Evolutionary conservation across 495 filamentous ascomycete species (phyloP).

Genomic region (Aspergillus steynii): DNA sequence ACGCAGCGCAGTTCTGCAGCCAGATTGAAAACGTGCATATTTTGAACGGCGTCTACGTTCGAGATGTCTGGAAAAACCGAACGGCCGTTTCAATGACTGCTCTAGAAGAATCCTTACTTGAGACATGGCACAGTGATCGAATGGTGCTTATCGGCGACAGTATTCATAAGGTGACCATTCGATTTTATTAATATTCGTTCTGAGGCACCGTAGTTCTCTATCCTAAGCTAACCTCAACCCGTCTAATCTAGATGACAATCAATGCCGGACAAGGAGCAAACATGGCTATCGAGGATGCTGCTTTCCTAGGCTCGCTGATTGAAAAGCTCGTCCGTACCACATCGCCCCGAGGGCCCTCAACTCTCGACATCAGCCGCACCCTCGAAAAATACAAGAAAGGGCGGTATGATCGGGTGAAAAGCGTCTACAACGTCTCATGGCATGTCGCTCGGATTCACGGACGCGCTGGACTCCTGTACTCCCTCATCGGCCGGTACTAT

Average conservation of each 20-base stretch:
- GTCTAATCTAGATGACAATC: conserved; percentile 23
- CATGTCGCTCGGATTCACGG: conserved; percentile 18
- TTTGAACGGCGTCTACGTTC: conserved; percentile 18
- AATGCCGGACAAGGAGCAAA: conserved; percentile 34
- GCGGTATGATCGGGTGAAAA: conserved; percentile 13
- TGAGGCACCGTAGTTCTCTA: not conserved
- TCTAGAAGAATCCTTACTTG: conserved; percentile 26
- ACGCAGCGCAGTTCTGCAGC: conserved; percentile 12
- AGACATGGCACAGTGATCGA: conserved; percentile 24
- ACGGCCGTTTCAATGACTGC: conserved; percentile 22
- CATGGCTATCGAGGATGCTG: conserved; percentile 30
- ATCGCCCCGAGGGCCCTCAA: not conserved
- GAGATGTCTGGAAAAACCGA: conserved; percentile 22
- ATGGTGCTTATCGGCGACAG: conserved; percentile 30
- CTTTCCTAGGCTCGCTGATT: conserved; percentile 17
- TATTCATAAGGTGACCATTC: conserved; percentile 26
- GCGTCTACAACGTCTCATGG: conserved; percentile 15
- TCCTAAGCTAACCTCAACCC: not conserved
- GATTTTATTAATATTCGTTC: not conserved
- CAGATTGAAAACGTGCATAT: conserved; percentile 12
- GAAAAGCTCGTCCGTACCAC: conserved; percentile 1
- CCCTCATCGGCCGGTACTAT: conserved; percentile 18
- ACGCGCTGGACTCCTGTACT: conserved; percentile 13
- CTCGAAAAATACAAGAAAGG: conserved; percentile 7
- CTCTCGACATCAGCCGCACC: conserved; percentile 4